Base-by-base conservation (phyloP, 2,329 filamentous ascomycete species). In the Fusarium mexicanum region DNA sequence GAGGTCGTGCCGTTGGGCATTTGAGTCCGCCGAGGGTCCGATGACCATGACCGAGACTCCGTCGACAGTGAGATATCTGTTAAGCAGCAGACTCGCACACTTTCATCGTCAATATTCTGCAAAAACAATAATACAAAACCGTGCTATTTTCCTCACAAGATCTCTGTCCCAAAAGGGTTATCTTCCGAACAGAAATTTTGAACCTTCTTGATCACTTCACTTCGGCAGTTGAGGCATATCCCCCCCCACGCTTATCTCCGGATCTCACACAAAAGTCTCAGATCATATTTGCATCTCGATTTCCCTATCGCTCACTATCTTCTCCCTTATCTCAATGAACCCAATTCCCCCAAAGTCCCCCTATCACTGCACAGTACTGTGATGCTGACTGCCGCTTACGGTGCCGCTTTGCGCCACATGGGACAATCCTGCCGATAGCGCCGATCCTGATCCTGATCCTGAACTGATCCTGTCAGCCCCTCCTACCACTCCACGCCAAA, bases 381-480 rank as follows among this genome's bases (percentile, higher is more conserved):
- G n/a, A 37, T 35, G n/a, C 31, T 53, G 50, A 26, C 50, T 53
- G 50, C 50, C n/a, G 48, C 48, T 37, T 29, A 40, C n/a, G 17
- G 13, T 38, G 51, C 51, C 14, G 24, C 20, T 29, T 22, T 13
- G 35, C 24, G 35, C 51, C 35, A 38, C 35, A 29, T 41, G 51
- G 35, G 51, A 55, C 35, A 55, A 55, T 55, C 51, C 51, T 55
- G 51, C 51, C 20, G 51, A 54, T 40, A 54, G 51, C 18, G 24
- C 55, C 33, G 33, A 60, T 60, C 57, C 57, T 51, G 57, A 60
- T 51, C 57, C 57, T 60, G 57, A 60, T 60, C 57, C 57, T 60
- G 24, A 60, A 29, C 43, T 51, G 43, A 60, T 60, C 43, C 43
- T 60, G 43, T 51, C 57, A 60, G 33, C 43, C 46, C 24, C 33